Base-by-base conservation (phyloP, 345 rosid genomes). In the Firmiana major region DNA sequence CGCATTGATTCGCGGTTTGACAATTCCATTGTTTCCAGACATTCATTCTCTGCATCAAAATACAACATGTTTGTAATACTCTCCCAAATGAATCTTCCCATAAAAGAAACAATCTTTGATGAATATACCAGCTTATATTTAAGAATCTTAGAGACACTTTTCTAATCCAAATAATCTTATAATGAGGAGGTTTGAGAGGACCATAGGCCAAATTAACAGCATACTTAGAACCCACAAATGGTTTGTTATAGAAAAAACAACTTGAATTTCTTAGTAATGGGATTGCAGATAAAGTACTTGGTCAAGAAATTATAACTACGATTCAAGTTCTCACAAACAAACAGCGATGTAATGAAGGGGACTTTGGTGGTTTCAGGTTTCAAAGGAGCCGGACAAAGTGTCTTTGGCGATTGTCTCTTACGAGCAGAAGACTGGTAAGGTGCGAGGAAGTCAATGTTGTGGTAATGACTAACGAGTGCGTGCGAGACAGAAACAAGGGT, bases 131-230 rank as follows among this genome's bases (percentile, higher is more conserved):
- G 21, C 3, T 49, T 22, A 48, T 7, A 7, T 22, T 28, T 11
- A 17, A 6, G 24, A 9, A 7, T 12, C 31, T 66, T 1, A 9
- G 8, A 3, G 5, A 2, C 0, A 2, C 34, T 24, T 24, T 1
- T 12, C 42, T 21, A 2, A 48, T 8, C 22, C 22, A 48, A 3
- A 70, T 22, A 28, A 70, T 34, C 42, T 70, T 70, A 16, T 70
- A 70, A 34, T 49, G 22, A 70, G 57, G 74, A 3, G 74, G 49
- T 70, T 49, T 70, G 13, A 24, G 40, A 6, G 59, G 74, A 70
- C 16, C 74, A 46, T n/a, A 66, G 42, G 53, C 71, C 51, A 66
- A 66, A 66, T n/a, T 38, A 6, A n/a, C 53, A 17, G 2, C 4
- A 15, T 21, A 22, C 1, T 12, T 0, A 2, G 0, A 36, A 36